Base-by-base conservation (phyloP, 768 basidiomycete genomes). In the Boletus speciosus region DNA sequence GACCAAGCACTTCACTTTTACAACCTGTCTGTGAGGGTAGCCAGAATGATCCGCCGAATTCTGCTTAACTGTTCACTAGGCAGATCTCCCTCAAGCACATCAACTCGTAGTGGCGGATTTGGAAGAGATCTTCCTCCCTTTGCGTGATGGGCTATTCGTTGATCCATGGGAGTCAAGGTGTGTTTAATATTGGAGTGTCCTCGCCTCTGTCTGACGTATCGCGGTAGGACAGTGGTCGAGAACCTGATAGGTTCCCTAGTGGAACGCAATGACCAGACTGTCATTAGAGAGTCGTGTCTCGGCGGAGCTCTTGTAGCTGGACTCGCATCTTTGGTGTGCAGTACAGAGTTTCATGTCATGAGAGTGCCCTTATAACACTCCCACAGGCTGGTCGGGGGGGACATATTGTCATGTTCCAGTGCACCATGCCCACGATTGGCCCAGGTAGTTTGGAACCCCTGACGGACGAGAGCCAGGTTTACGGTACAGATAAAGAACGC, bases 51-150 rank as follows among this genome's bases (percentile, higher is more conserved):
- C 47, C 3, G 35, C 47, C 34, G 55, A 47, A 54, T 53, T 51
- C 37, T 54, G 34, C 67, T 66, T 47, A 70, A 55, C 50, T 45
- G 44, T 35, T 57, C 49, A 45, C 56, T 56, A 80, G 77, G 71
- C 75, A 63, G 74, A 80, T 66, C 68, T 73, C 27, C 72, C 71
- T 35, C 73, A 77, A 61, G 77, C 82, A 2, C 77, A 78, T 35
- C 87, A 95, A 78, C 76, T 95, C 41, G 81, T 98, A 41, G 81
- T 98, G 9, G 74, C 90, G 1, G 97, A 98, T 66, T 72, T 98
- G 36, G 88, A 93, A n/a, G 97, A 99, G 51, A 84, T 93, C 19
- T 98, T 95, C 70, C 70, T 90, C 2, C 97, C 97, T 0, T 68
- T 93, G 23, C 75, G 75, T 19, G 72, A 77, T 6, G 88, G 86